Evolutionary conservation across 805 yeast genomes (phyloP).

Genomic region (Pichia rugopelliculosa): DNA sequence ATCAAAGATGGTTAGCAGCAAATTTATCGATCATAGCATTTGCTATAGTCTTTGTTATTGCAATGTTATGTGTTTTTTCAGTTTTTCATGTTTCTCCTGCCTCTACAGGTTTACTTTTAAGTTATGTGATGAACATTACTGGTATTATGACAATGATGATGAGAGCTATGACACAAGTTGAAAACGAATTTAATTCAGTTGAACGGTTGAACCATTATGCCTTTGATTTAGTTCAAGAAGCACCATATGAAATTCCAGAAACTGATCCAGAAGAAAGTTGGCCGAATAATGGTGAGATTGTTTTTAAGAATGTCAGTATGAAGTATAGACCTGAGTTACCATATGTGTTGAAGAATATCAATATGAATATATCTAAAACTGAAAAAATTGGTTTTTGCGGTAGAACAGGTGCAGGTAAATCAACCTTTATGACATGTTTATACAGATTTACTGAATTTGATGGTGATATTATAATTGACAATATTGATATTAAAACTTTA

Average conservation of each 20-base stretch:
- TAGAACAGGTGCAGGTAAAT: slow-evolving; percentile 82
- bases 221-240: slow-evolving; percentile 55
- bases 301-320: slow-evolving; percentile 42
- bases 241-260: slow-evolving; percentile 43
- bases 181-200: slow-evolving; percentile 76
- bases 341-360: slow-evolving; percentile 42
- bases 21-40: slow-evolving; percentile 44
- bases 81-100: slow-evolving; percentile 51
- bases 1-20: slow-evolving; percentile 59
- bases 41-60: slow-evolving; percentile 38
- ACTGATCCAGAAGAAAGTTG: slow-evolving; percentile 35
- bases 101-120: slow-evolving; percentile 54
- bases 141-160: slow-evolving; percentile 45
- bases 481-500: slow-evolving; percentile 42
- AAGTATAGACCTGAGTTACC: slow-evolving; percentile 58
- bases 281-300: slow-evolving; percentile 43
- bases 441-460: slow-evolving; percentile 48
- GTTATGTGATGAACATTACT: slow-evolving; percentile 52
- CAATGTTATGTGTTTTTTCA: slow-evolving; percentile 51
- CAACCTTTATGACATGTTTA: slow-evolving; percentile 55
- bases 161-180: slow-evolving; percentile 61
- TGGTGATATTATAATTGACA: slow-evolving; percentile 51
- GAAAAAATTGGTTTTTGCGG: slow-evolving; percentile 83
- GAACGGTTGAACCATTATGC: slow-evolving; percentile 67
- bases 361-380: slow-evolving; percentile 37